Conservation (phyloP, 2,329 filamentous ascomycete genomes). For the Monilinia vaccinii-corymbosi region DNA sequence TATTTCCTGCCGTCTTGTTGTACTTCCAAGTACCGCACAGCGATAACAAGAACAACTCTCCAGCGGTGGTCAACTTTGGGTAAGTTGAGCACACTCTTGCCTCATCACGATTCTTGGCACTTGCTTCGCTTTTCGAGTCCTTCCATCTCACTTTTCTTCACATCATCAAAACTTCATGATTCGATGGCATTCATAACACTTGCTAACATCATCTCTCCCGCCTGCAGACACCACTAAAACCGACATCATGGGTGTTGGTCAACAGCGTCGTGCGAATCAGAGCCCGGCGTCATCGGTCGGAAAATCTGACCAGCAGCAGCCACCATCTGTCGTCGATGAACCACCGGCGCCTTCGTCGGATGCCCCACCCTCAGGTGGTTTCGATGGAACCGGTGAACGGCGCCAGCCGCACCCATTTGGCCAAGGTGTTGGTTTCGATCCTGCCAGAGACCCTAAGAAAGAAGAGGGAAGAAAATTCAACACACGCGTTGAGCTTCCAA, state of each 20-base stretch:
- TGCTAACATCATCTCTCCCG: background rate
- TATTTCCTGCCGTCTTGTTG: background rate
- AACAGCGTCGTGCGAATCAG: background rate
- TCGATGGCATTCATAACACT: background rate
- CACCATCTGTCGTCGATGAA: background rate
- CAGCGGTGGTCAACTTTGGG: background rate
- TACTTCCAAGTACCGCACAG: background rate
- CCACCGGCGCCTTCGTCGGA: background rate
- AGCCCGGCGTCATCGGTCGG: background rate
- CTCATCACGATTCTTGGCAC: background rate
- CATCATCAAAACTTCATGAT: background rate
- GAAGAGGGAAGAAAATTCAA: conserved; percentile 30
- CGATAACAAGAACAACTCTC: background rate
- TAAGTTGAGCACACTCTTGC: background rate
- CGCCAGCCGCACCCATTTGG: conserved; percentile 14
- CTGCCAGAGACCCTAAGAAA: conserved; percentile 28
- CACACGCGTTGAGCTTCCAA: conserved; percentile 41
- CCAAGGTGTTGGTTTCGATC: conserved; percentile 35
- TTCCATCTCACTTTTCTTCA: background rate
- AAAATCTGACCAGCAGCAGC: background rate
- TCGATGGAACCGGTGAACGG: conserved; percentile 1
- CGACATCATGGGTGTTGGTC: conserved; percentile 3
- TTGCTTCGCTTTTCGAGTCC: background rate
- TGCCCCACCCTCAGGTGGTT: background rate
- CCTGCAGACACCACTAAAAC: background rate